Evolutionary conservation across 805 yeast genomes (phyloP).

Genomic region (Cyberlindnera samutprakarnensis): DNA sequence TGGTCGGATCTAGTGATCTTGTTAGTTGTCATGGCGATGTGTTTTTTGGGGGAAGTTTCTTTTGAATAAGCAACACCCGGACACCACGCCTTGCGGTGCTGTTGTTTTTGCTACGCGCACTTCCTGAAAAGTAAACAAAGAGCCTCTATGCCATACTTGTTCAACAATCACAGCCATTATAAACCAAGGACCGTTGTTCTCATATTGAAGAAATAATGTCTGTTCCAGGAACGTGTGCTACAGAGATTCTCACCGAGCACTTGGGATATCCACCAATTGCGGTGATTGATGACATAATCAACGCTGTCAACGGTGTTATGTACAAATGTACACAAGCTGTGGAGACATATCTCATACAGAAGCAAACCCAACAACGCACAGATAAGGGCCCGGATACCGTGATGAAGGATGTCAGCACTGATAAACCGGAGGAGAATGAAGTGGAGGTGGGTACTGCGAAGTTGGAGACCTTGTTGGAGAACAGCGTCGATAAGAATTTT

Average conservation of each 20-base stretch:
- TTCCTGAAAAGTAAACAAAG: too few relatives aligned
- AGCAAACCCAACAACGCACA: conserved; percentile 7
- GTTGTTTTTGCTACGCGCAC: too few relatives aligned
- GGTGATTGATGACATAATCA: conserved; percentile 78
- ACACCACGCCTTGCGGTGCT: too few relatives aligned
- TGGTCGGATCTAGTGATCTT: too few relatives aligned
- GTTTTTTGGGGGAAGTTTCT: too few relatives aligned
- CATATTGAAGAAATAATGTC: too few relatives aligned
- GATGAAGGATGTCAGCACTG: conserved; percentile 4
- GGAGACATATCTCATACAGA: conserved; percentile 49
- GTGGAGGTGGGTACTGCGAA: conserved; percentile 74
- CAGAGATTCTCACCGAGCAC: conserved; percentile 71
- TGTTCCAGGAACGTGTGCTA: conserved; percentile 21
- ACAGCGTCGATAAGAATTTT: conserved; percentile 70
- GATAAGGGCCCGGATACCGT: background rate
- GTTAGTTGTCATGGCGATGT: too few relatives aligned
- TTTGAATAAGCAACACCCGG: too few relatives aligned
- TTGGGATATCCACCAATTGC: conserved; percentile 79
- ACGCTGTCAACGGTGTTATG: conserved; percentile 78
- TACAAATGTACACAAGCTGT: conserved; percentile 75
- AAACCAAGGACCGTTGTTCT: too few relatives aligned
- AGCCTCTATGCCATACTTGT: too few relatives aligned
- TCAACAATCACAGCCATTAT: too few relatives aligned
- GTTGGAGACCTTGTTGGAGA: conserved; percentile 68
- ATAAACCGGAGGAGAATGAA: conserved; percentile 31